phyloP scores from a whole-genome alignment of 2,329 filamentous ascomycete species.

The Ophiostoma perfectum region DNA sequence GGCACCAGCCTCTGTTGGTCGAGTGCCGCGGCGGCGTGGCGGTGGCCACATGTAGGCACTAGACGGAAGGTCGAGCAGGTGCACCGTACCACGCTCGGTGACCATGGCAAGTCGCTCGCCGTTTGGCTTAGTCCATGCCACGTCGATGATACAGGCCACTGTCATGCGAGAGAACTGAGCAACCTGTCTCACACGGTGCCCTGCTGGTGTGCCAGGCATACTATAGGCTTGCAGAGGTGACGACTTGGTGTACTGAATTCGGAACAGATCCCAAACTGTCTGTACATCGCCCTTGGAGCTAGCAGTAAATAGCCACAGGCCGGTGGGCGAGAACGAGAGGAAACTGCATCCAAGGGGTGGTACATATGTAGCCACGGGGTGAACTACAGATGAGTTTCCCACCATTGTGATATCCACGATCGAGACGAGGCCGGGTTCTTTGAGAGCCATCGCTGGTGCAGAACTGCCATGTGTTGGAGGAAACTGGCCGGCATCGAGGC shows the following conservation, averaged over 20 bases:
- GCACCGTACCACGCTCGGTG: conserved; percentile 90
- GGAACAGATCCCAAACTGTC: conserved; percentile 73
- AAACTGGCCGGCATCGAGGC: conserved; percentile 53
- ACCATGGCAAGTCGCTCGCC: conserved; percentile 82
- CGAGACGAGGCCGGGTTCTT: conserved; percentile 69
- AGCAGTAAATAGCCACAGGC: conserved; percentile 68
- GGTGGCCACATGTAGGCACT: conserved; percentile 86
- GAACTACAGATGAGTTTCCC: conserved; percentile 45
- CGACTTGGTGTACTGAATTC: conserved; percentile 56
- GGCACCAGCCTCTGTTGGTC: conserved; percentile 36
- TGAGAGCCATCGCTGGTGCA: conserved; percentile 47
- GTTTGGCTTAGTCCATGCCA: conserved; percentile 76
- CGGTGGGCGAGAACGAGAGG: conserved; percentile 69
- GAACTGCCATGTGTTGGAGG: conserved; percentile 68
- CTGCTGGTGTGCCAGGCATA: conserved; percentile 40
- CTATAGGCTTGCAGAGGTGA: conserved; percentile 52
- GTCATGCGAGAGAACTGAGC: conserved; percentile 89
- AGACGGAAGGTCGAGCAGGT: conserved; percentile 80
- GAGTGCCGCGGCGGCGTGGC: conserved; percentile 47
- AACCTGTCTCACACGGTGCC: conserved; percentile 69
- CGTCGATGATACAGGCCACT: conserved; percentile 82
- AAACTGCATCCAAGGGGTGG: conserved; percentile 73
- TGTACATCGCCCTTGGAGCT: conserved; percentile 81
- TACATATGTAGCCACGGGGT: conserved; percentile 65
- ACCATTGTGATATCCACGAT: conserved; percentile 65